phyloP scores from a whole-genome alignment of 2,329 filamentous ascomycete species.

The Venturiaceae sp. region DNA sequence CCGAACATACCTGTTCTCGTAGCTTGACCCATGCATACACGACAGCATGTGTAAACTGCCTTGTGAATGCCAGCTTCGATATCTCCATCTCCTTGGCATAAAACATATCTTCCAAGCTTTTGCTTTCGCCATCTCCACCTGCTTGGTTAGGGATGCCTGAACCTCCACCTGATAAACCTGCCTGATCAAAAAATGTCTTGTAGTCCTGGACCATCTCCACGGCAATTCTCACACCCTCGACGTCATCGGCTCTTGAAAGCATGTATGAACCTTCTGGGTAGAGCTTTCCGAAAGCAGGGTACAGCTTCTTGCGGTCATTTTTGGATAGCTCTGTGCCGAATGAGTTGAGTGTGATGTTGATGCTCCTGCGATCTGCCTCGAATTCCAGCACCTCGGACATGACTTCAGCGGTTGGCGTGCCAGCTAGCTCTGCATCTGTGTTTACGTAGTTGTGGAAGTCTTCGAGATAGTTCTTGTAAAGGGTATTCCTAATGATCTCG shows the following conservation, averaged over 20 bases:
- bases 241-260: constrained; percentile 88
- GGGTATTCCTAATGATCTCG: constrained; percentile 94
- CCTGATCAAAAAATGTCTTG: constrained; percentile 91
- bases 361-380: constrained; percentile 89
- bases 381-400: constrained; percentile 97
- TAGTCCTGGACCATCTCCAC: constrained; percentile 92
- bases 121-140: constrained; percentile 71
- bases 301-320: constrained; percentile 88
- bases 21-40: constrained; percentile 98
- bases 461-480: constrained; percentile 99
- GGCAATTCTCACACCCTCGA: constrained; percentile 85
- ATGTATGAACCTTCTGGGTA: constrained; percentile 93
- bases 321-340: constrained; percentile 96
- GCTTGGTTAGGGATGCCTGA: constrained; percentile 74
- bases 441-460: constrained; percentile 96
- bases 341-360: constrained; percentile 98
- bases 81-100: constrained; percentile 99
- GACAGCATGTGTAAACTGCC: constrained; percentile 89
- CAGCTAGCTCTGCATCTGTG: constrained; percentile 72
- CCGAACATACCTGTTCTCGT: constrained; percentile 72
- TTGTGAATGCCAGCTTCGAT: constrained; percentile 87
- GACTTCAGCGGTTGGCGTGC: constrained; percentile 83
- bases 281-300: constrained; percentile 81
- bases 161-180: constrained; percentile 66
- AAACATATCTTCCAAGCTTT: constrained; percentile 93